Conservation (phyloP, 441 rosid species). For the Erodium texanum region DNA sequence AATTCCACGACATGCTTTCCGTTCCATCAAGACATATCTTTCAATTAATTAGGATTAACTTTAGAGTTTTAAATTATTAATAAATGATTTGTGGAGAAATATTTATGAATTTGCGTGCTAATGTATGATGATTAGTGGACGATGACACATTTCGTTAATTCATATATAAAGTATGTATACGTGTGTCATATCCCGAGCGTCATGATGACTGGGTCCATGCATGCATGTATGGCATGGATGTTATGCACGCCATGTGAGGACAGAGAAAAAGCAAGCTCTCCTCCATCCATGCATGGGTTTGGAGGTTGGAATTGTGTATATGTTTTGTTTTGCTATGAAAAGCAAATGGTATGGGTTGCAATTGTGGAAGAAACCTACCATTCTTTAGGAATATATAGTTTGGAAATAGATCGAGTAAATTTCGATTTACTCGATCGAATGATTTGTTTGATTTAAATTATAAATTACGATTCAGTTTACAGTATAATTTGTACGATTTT, state of each 20-base stretch:
- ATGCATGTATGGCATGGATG: not conserved
- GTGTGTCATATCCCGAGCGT: not conserved
- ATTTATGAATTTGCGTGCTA: too few relatives aligned
- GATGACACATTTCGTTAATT: not conserved
- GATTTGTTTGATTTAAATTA: too few relatives aligned
- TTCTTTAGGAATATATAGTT: too few relatives aligned
- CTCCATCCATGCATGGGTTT: not conserved
- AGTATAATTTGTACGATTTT: too few relatives aligned
- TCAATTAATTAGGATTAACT: not conserved
- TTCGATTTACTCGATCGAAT: too few relatives aligned
- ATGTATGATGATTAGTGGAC: not conserved
- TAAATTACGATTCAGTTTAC: too few relatives aligned
- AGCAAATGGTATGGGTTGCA: not conserved
- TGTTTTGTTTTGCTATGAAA: not conserved
- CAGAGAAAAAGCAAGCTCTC: not conserved
- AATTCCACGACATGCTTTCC: not conserved
- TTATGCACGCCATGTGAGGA: not conserved
- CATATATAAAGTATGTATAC: not conserved
- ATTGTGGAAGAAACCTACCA: too few relatives aligned
- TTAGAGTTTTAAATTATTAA: not conserved
- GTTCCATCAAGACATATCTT: too few relatives aligned
- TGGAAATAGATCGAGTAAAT: too few relatives aligned
- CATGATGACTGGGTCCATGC: not conserved
- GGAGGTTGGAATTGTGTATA: not conserved
- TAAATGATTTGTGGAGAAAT: too few relatives aligned